These are phyloP conservation scores for Biscogniauxia marginata DNA, from an alignment of 2,329 filamentous ascomycete genomes.

Conservation along the genomic window DNA sequence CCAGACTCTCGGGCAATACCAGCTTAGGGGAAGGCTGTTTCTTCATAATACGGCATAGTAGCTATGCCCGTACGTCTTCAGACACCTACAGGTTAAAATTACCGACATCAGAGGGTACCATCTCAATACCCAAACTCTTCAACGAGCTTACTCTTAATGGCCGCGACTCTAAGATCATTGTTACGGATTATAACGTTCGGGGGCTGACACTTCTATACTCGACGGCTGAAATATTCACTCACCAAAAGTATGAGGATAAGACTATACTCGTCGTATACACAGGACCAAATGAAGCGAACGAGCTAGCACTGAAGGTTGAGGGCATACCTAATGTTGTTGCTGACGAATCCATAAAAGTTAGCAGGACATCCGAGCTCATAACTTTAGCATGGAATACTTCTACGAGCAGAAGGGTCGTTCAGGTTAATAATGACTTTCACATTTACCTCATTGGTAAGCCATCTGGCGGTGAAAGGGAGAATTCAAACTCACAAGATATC, in stretches of 20 bases:
- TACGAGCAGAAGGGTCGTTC: slow-evolving; percentile 10
- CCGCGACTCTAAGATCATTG: slow-evolving; percentile 65
- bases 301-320: slow-evolving; percentile 44
- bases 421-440: slow-evolving; percentile 11
- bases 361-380: slow-evolving; percentile 28
- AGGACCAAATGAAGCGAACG: slow-evolving; percentile 60
- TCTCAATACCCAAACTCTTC: slow-evolving; percentile 59
- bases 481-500: not conserved
- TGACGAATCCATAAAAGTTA: slow-evolving; percentile 10
- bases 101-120: slow-evolving; percentile 52
- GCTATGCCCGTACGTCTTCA: slow-evolving; percentile 56
- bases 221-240: slow-evolving; percentile 69
- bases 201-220: slow-evolving; percentile 60
- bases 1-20: slow-evolving; percentile 55
- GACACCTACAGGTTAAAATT: slow-evolving; percentile 64
- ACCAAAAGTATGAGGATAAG: slow-evolving; percentile 48
- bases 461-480: not conserved
- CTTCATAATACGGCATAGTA: slow-evolving; percentile 65
- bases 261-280: slow-evolving; percentile 58
- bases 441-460: slow-evolving; percentile 16
- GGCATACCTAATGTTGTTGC: not conserved
- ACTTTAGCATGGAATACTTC: slow-evolving; percentile 15
- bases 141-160: slow-evolving; percentile 57
- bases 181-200: slow-evolving; percentile 64
- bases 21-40: slow-evolving; percentile 48